Evolutionary conservation across 164 flowering plant genomes (phyloP), one percentile per base, ranked within the genome.

Genomic region (Saururus chinensis): DNA sequence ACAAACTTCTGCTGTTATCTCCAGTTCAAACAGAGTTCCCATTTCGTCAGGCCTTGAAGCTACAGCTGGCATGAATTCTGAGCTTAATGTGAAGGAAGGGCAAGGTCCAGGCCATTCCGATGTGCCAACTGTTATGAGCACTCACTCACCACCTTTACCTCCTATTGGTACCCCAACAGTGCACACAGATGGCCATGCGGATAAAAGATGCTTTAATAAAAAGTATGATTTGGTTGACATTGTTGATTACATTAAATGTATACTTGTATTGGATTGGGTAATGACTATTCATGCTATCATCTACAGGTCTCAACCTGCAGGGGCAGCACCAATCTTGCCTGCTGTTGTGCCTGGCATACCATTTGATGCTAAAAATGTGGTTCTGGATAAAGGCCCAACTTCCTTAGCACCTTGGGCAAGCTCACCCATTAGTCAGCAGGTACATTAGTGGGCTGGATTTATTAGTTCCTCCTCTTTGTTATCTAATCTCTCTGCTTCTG

Each of bases 141-240:
- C 66, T 14, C 72, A 66, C 26, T 77, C 92, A 17, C 95, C 82
- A 59, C 80, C 81, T 42, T 63, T 84, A 74, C 82, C 92, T 53
- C 93, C 93, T 22, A 86, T 86, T 70, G 96, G 98, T 56, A 86
- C 98, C 58, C 89, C 95, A 66, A 62, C 95, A 48, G 56, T 68
- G 60, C 79, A 72, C 66, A 21, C 63, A 75, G 95, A 85, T 68
- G 51, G 65, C 40, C 81, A 73, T 57, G 61, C 82, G 67, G 84
- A 78, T 63, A 66, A 20, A 17, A 81, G 76, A 76, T 62, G 80
- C 13, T 79, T 72, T 57, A 55, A 68, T 35, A 67, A 61, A 35
- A 89, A 79, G 97, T 89, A 70, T 67, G 71, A 56, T 0, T 53
- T 42, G 30, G 14, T 45, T 45, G 49, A 45, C 14, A 45, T 17